A percentile compares a stretch with the other conserved stretches of the same genome.
These are phyloP conservation scores for Spergularia azorica DNA, from an alignment of 179 eudicot genomes.

Conservation along the genomic window DNA sequence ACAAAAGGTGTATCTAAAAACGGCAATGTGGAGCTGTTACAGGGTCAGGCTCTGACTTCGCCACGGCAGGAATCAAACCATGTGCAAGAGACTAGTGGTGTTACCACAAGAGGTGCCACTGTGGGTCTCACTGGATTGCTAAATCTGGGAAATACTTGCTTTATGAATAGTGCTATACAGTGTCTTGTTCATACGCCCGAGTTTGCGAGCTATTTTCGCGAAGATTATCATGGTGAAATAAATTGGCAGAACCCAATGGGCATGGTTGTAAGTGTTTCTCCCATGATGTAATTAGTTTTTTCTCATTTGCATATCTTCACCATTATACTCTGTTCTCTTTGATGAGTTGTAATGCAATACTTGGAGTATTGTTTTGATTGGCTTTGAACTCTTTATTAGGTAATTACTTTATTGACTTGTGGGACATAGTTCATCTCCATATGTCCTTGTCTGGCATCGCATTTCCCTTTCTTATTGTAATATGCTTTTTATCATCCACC, in stretches of 20 bases:
- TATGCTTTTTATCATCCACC: neutral
- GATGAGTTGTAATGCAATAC: slow-evolving; percentile 3
- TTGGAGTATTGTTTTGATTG: slow-evolving; percentile 19
- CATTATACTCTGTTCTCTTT: neutral
- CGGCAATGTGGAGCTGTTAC: slow-evolving; percentile 52
- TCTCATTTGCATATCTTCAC: neutral
- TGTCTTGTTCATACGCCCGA: slow-evolving; percentile 98
- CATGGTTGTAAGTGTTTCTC: slow-evolving; percentile 76
- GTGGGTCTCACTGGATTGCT: slow-evolving; percentile 85
- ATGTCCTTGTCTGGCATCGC: neutral
- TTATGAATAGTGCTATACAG: slow-evolving; percentile 97
- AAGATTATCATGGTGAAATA: slow-evolving; percentile 85
- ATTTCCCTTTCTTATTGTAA: neutral
- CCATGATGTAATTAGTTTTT: neutral
- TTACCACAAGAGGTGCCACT: slow-evolving; percentile 85
- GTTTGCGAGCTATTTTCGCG: slow-evolving; percentile 79
- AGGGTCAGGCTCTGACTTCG: slow-evolving; percentile 44
- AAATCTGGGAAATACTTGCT: slow-evolving; percentile 98
- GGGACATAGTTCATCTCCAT: slow-evolving; percentile 1
- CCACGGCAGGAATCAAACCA: slow-evolving; percentile 53
- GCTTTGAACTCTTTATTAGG: neutral
- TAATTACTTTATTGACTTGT: neutral
- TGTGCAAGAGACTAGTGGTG: slow-evolving; percentile 65
- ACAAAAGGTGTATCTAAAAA: slow-evolving; percentile 70
- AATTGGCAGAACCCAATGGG: slow-evolving; percentile 94